Evolutionary conservation across 495 filamentous ascomycete species (phyloP).

Genomic region (Podospora conica): DNA sequence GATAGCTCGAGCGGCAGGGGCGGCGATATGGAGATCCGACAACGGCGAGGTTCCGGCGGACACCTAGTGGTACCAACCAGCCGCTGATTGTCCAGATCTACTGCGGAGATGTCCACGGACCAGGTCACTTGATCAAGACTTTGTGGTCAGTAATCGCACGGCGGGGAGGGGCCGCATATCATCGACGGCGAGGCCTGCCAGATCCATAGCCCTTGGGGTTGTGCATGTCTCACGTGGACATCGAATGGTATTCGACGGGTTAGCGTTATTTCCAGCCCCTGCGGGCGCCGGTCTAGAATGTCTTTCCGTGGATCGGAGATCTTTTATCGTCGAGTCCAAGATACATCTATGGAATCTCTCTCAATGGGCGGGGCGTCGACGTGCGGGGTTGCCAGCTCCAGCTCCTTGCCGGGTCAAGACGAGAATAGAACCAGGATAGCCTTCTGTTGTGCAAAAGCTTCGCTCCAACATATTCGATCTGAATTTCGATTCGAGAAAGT

Average conservation of each 20-base stretch:
- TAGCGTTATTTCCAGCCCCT: too few relatives aligned
- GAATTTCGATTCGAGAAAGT: neutral
- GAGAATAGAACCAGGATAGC: too few relatives aligned
- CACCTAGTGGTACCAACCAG: neutral
- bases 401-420: too few relatives aligned
- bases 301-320: neutral
- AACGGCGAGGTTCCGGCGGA: constrained; percentile 3
- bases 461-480: neutral
- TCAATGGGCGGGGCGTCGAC: neutral
- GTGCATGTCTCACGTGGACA: neutral
- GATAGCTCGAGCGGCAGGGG: neutral
- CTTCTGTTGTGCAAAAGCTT: too few relatives aligned
- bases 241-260: too few relatives aligned
- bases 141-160: neutral
- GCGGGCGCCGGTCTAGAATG: neutral
- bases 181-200: too few relatives aligned
- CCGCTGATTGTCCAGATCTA: too few relatives aligned
- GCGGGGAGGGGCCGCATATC: neutral
- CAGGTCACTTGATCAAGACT: neutral
- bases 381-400: neutral
- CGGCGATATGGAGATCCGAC: constrained; percentile 3
- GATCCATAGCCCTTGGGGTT: too few relatives aligned
- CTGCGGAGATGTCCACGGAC: neutral
- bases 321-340: too few relatives aligned
- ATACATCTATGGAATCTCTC: neutral